Percentiles rank a stretch among this genome's conserved stretches.
Evolutionary conservation across 345 rosid species (phyloP).

Genomic region (Rhizophora apiculata): DNA sequence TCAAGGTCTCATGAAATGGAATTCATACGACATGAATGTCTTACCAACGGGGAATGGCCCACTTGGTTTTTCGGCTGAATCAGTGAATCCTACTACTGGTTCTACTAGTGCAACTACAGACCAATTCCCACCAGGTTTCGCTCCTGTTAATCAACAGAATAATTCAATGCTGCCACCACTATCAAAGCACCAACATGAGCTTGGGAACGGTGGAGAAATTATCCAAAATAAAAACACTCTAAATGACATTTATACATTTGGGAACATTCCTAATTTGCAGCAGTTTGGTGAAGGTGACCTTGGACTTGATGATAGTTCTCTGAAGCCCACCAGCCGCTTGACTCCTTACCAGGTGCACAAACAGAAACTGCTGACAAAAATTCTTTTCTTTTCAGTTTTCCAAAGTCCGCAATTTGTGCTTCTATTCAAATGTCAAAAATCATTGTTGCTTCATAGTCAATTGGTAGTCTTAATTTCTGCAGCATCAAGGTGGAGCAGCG

Average conservation of each 20-base stretch:
- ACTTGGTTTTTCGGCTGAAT: constrained; percentile 3
- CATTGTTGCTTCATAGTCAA: not conserved
- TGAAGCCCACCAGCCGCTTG: not conserved
- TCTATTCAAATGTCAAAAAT: not conserved
- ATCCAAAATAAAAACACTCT: not conserved
- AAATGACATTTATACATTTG: not conserved
- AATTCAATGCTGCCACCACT: not conserved
- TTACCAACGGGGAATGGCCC: not conserved
- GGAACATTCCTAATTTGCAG: not conserved
- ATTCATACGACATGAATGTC: not conserved
- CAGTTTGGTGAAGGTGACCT: not conserved
- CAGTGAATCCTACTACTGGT: constrained; percentile 1
- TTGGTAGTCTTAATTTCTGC: not conserved
- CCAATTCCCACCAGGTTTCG: constrained; percentile 5
- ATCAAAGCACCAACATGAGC: constrained; percentile 6
- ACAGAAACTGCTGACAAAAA: not conserved
- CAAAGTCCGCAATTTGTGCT: too few species aligned
- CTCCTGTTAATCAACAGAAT: constrained; percentile 6
- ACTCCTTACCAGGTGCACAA: constrained; percentile 11
- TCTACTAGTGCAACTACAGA: not conserved
- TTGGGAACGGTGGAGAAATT: constrained; percentile 9
- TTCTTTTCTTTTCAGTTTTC: too few species aligned
- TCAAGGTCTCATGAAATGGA: constrained; percentile 6
- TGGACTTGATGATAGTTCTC: constrained; percentile 3
- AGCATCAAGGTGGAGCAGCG: constrained; percentile 15